Conservation (phyloP, 768 basidiomycete genomes). For the Russula virescens region DNA sequence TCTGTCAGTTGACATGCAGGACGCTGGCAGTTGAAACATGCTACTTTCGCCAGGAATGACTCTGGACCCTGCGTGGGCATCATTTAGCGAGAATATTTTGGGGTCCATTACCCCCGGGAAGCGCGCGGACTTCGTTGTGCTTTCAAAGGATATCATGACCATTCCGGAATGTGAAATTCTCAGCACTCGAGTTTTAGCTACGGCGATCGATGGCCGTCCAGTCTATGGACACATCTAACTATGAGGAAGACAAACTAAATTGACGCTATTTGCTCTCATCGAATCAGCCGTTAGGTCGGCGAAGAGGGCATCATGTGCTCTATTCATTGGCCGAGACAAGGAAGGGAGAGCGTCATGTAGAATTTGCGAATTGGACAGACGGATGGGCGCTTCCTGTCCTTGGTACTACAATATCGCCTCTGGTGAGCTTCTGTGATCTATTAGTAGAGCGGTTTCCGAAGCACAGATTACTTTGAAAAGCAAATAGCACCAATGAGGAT, state of each 20-base stretch:
- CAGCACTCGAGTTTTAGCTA: constrained; percentile 60
- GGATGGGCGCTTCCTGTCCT: neutral
- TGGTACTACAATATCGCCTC: neutral
- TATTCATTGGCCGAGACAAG: constrained; percentile 2
- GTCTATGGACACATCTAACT: constrained; percentile 39
- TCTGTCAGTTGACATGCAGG: neutral
- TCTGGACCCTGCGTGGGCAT: constrained; percentile 80
- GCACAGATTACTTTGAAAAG: no score
- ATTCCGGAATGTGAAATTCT: constrained; percentile 56
- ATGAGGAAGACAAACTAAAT: constrained; percentile 2
- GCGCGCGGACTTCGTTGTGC: constrained; percentile 78
- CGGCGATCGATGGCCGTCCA: constrained; percentile 68
- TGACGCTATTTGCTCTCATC: constrained; percentile 4
- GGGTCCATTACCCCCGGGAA: constrained; percentile 80
- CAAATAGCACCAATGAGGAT: neutral
- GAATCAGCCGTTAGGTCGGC: neutral
- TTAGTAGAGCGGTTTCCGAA: constrained; percentile 1
- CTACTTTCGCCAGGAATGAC: constrained; percentile 60
- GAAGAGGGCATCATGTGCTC: constrained; percentile 8
- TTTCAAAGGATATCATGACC: constrained; percentile 77
- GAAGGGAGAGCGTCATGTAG: neutral
- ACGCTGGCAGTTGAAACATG: neutral
- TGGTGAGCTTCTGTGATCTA: neutral
- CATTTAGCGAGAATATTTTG: constrained; percentile 64
- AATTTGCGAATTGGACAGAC: neutral